Evolutionary conservation across 495 filamentous ascomycete species (phyloP).

Genomic region (Xylaria sp.): DNA sequence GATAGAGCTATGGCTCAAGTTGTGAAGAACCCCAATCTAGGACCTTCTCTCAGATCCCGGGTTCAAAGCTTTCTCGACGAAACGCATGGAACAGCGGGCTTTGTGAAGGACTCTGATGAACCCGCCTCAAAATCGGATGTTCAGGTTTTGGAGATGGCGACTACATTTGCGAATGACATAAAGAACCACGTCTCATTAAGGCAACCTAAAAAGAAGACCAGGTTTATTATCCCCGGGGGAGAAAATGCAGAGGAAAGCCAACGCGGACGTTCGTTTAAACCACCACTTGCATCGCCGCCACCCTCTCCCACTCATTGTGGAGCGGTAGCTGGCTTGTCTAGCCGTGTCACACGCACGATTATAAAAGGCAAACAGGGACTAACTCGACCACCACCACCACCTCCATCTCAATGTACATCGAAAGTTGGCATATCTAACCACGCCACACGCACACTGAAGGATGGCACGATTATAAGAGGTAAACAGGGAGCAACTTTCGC

Average conservation of each 20-base stretch:
- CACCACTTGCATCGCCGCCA: no score
- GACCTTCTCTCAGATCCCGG: background rate
- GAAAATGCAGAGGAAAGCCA: background rate
- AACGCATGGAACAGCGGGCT: background rate
- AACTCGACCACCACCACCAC: background rate
- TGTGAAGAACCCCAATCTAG: background rate
- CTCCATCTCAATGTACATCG: background rate
- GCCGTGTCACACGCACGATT: no score
- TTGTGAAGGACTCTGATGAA: background rate
- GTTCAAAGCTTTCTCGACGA: background rate
- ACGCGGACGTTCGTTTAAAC: background rate
- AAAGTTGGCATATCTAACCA: background rate
- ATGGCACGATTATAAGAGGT: constrained; percentile 15
- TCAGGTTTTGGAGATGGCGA: background rate
- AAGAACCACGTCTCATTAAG: background rate
- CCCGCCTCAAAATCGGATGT: background rate
- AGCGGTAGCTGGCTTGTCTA: no score
- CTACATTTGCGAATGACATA: background rate
- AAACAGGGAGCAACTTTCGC: constrained; percentile 14
- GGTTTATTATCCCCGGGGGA: no score
- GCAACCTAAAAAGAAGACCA: no score
- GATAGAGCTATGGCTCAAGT: background rate
- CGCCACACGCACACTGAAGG: background rate
- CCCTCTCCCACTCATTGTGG: no score
- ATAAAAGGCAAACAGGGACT: background rate